Base-by-base conservation (phyloP, 2,329 filamentous ascomycete species). In the Paramyrothecium sp. region DNA sequence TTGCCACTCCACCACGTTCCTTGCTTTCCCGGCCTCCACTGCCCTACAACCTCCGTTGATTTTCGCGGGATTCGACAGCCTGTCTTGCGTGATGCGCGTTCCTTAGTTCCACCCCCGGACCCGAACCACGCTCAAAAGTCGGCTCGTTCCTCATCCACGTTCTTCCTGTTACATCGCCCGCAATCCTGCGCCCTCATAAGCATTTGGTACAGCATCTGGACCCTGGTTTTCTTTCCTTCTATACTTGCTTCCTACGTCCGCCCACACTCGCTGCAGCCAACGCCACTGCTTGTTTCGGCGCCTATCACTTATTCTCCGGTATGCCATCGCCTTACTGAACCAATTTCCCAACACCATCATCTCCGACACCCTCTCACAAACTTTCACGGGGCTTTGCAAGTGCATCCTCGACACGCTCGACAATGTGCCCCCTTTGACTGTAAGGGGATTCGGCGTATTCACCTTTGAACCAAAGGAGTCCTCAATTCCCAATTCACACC, bases 11-110 rank as follows among this genome's bases (percentile, higher is more conserved):
- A 51, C 46, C 33, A 51, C 61, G 61, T 61, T 59, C 38, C 53
- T 64, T 65, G 57, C 55, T 58, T 63, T 56, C 57, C 55, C 26
- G 38, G 38, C 38, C n/a, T 44, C 38, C 38, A 44, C 38, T 44
- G 38, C n/a, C 38, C n/a, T 44, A 7, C 38, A 16, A 16, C n/a
- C 38, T 44, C 38, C 38, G 38, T 44, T 19, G 13, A 19, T 44
- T 44, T 44, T 19, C 38, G 38, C 51, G 20, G 30, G 33, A 20
- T 30, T 52, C 41, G 22, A 21, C 53, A 7, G 13, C 41, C 34
- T 41, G 30, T 54, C 11, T 54, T 46, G 8, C 49, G 47, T 46
- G 54, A 26, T 51, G 44, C 46, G 34, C 46, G 46, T 41, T 34
- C 30, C 22, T 34, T n/a, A n/a, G 19, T 33, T 30, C 26, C 26